These are phyloP conservation scores for Talaromyces liani DNA, from an alignment of 495 filamentous ascomycete species.

Conservation along the genomic window DNA sequence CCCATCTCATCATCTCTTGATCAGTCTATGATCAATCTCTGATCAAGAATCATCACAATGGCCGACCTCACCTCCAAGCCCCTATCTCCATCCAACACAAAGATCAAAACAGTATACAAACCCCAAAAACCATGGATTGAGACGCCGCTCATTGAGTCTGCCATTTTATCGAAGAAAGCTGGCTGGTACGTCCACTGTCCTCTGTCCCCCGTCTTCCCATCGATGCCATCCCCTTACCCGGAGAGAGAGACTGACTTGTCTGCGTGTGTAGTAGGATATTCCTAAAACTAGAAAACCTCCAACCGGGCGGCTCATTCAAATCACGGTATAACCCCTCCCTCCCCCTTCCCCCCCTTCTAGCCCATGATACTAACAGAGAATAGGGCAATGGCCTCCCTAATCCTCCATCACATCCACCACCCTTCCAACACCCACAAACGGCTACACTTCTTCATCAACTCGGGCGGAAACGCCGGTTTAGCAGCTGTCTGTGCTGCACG, in stretches of 20 bases:
- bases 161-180: constrained; percentile 58
- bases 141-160: constrained; percentile 66
- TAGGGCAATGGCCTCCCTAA: constrained; percentile 73
- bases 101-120: constrained; percentile 1
- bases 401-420: constrained; percentile 50
- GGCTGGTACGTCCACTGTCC: constrained; percentile 46
- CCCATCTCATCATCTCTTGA: no score
- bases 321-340: constrained; percentile 45
- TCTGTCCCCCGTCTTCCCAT: no score
- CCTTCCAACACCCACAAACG: constrained; percentile 26
- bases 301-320: constrained; percentile 93
- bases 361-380: background rate
- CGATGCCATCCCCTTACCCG: no score
- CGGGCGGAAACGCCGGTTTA: constrained; percentile 87
- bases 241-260: background rate
- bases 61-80: background rate
- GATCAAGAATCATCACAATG: background rate
- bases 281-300: constrained; percentile 90
- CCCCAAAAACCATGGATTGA: constrained; percentile 55
- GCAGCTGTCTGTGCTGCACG: constrained; percentile 76
- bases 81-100: background rate
- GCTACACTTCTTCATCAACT: constrained; percentile 80
- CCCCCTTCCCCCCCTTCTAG: background rate
- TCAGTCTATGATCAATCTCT: no score
- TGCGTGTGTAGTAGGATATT: constrained; percentile 52